Evolutionary conservation across 179 eudicot genomes (phyloP).

Genomic region (Silene noctiflora): DNA sequence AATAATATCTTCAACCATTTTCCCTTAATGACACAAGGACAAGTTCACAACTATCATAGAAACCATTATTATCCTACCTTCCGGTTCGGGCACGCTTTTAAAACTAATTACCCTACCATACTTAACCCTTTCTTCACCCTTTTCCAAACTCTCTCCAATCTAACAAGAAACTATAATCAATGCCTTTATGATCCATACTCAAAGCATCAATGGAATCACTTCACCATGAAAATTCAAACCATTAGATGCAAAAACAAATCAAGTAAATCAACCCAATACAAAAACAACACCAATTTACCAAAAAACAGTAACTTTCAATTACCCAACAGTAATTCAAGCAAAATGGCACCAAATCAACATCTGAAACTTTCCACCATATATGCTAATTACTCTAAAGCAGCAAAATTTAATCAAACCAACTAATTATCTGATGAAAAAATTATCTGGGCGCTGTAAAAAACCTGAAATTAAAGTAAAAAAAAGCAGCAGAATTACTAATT

Average conservation of each 20-base stretch:
- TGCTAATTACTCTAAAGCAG: neutral
- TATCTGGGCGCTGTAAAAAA: conserved; percentile 2
- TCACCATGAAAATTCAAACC: conserved; percentile 9
- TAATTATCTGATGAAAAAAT: neutral
- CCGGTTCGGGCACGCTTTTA: neutral
- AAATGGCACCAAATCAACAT: neutral
- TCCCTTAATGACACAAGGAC: neutral
- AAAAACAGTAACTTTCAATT: neutral
- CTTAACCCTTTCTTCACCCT: neutral
- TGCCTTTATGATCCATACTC: neutral
- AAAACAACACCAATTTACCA: neutral
- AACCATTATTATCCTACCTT: neutral
- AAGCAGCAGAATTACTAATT: neutral
- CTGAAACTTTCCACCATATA: neutral
- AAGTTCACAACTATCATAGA: neutral
- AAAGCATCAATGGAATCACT: neutral
- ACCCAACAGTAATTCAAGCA: neutral
- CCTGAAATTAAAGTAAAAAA: neutral
- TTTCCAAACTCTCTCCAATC: neutral
- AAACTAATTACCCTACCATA: neutral
- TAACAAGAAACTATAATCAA: neutral
- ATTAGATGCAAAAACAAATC: conserved; percentile 1
- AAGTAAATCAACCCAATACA: neutral
- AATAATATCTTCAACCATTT: neutral
- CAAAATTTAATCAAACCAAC: conserved; percentile 6